Percentiles rank a stretch among this genome's conserved stretches.
Conservation (phyloP, 495 filamentous ascomycete genomes). For the Talaromyces borbonicus region DNA sequence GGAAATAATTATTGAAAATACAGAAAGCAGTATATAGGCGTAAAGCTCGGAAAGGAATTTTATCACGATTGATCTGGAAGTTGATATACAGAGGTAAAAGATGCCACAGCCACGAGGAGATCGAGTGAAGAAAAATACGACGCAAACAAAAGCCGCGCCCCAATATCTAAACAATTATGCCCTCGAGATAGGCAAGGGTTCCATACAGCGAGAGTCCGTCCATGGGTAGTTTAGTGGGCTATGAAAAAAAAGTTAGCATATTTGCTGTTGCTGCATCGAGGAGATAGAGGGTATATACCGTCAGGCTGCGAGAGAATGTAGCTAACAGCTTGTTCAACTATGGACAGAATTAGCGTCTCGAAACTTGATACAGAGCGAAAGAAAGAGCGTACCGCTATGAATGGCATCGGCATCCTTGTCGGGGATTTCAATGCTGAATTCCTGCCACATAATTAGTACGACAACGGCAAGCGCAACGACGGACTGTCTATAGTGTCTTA, state of each 20-base stretch:
- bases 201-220: background rate
- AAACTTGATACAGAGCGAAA: constrained; percentile 8
- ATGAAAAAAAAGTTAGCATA: constrained; percentile 12
- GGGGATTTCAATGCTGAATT: constrained; percentile 99
- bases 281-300: constrained; percentile 32
- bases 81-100: constrained; percentile 7
- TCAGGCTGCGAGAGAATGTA: constrained; percentile 95
- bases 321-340: constrained; percentile 90
- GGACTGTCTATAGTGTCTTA: constrained; percentile 41
- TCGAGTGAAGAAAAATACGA: constrained; percentile 5
- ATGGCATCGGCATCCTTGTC: constrained; percentile 98
- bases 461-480: constrained; percentile 14
- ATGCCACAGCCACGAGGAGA: constrained; percentile 9
- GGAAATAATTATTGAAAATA: too few relatives aligned
- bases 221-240: constrained; percentile 32
- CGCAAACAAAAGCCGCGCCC: background rate
- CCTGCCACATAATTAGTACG: constrained; percentile 44
- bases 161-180: constrained; percentile 8
- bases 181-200: background rate
- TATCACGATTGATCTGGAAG: constrained; percentile 2
- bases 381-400: constrained; percentile 73
- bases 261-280: background rate
- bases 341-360: constrained; percentile 21
- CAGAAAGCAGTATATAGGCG: background rate
- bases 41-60: background rate